Evolutionary conservation across 441 rosid genomes (phyloP).

Genomic region (Populus trichocarpa): DNA sequence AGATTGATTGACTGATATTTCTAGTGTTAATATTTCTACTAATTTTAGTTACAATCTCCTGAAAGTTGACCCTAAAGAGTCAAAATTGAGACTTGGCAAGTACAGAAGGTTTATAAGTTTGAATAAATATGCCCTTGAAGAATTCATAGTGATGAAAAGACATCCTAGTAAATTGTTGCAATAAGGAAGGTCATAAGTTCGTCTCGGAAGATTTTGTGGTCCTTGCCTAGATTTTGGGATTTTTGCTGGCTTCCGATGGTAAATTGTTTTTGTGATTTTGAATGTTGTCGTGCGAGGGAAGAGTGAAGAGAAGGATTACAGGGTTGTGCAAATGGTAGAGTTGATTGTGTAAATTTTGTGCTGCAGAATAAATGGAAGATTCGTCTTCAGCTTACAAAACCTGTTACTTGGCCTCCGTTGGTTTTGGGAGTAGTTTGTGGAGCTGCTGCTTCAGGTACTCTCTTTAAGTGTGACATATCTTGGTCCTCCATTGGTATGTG

Average conservation of each 20-base stretch:
- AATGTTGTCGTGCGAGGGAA: not conserved
- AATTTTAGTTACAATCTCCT: not conserved
- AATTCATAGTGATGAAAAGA: not conserved
- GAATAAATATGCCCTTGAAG: not conserved
- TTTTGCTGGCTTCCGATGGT: not conserved
- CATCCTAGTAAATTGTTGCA: not conserved
- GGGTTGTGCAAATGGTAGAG: not conserved
- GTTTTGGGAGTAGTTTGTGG: slow-evolving; percentile 98
- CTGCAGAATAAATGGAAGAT: slow-evolving; percentile 95
- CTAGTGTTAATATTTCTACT: not conserved
- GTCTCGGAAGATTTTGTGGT: not conserved
- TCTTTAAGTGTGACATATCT: not conserved
- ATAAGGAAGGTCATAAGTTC: not conserved
- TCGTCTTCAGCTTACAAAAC: slow-evolving; percentile 95
- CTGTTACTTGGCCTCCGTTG: slow-evolving; percentile 98
- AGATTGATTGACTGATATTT: not conserved
- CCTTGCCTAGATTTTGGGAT: not conserved
- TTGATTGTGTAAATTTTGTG: slow-evolving; percentile 1
- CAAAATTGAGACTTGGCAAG: not conserved
- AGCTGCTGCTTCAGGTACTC: slow-evolving; percentile 96
- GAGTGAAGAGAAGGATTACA: slow-evolving; percentile 7
- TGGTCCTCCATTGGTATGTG: not conserved
- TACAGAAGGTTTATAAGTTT: not conserved
- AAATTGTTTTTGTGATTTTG: not conserved
- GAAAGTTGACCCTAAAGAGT: not conserved